Evolutionary conservation across 495 filamentous ascomycete genomes (phyloP), one percentile per base, ranked within the genome.

Genomic region (Penicillium paxilli): DNA sequence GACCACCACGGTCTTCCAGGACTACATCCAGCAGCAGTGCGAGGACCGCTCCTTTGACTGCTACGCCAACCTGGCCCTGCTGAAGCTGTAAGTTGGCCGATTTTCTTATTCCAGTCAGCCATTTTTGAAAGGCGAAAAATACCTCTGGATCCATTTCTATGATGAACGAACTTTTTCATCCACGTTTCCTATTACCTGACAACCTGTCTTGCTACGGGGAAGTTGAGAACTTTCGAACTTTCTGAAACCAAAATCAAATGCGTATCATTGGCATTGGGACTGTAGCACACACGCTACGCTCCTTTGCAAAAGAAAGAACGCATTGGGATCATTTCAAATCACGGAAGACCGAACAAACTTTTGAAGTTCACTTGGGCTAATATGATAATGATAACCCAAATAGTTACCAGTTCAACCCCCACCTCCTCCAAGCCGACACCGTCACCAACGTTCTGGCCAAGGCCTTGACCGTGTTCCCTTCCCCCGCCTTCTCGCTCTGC

Each of bases 131-230:
- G 26, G 21, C 23, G 30, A n/a, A n/a, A n/a, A n/a, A n/a, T n/a
- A n/a, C n/a, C n/a, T 23, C 19, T 49, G 49, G n/a, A 52, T 41
- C 51, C 28, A 24, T 20, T 54, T 63, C 21, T 59, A 54, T 73
- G 88, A 96, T 90, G 90, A 88, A 81, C 66, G 72, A 82, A 65
- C 50, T 74, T 64, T 65, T 82, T 64, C 58, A 49, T 67, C 60
- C 86, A 94, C 91, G 93, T 97, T 96, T 96, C 90, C 91, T 96
- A 97, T 96, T 96, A 96, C 84, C 91, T 89, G 91, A 96, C 65
- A 62, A 61, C 63, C 65, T 46, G 57, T 60, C 48, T 51, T 54
- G n/a, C 26, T 9, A 57, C 63, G 69, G 63, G 57, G 52, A 62
- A 72, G 71, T 68, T 68, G 70, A 71, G 64, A 58, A 60, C 40